Evolutionary conservation across 306 rosid species (phyloP).

Genomic region (Nissolia schottii): DNA sequence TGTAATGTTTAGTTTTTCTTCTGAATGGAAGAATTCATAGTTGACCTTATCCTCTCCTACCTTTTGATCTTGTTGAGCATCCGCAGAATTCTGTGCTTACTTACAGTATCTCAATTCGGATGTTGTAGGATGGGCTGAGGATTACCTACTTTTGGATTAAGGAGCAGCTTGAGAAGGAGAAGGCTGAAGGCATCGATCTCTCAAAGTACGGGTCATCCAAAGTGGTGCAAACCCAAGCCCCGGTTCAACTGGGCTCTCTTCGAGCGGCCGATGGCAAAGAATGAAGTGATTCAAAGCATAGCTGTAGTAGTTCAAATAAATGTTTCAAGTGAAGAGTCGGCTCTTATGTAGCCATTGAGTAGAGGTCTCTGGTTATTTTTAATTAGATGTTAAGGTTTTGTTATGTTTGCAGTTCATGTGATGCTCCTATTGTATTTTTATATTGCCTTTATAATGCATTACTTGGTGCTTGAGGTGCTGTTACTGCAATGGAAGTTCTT

Average conservation of each 20-base stretch:
- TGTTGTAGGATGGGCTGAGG: constrained; percentile 81
- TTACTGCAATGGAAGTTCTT: background rate
- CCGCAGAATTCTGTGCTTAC: background rate
- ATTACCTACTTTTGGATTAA: constrained; percentile 92
- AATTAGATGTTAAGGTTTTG: constrained; percentile 8
- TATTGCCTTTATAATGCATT: background rate
- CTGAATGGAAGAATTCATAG: background rate
- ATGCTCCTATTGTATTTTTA: constrained; percentile 15
- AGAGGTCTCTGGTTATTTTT: background rate
- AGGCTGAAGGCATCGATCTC: constrained; percentile 58
- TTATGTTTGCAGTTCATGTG: constrained; percentile 16
- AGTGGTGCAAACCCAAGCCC: constrained; percentile 96
- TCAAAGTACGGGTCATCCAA: constrained; percentile 80
- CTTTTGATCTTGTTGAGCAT: constrained; percentile 1
- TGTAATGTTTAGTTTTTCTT: background rate
- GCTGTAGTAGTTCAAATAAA: background rate
- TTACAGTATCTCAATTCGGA: constrained; percentile 19
- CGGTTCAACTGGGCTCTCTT: constrained; percentile 91
- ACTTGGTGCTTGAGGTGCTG: background rate
- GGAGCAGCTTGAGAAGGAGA: constrained; percentile 96
- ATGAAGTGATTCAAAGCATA: constrained; percentile 27
- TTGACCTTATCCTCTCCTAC: background rate
- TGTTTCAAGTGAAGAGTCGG: constrained; percentile 10
- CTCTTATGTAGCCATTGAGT: background rate
- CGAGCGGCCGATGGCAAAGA: constrained; percentile 94